A percentile compares a stretch with the other conserved stretches of the same genome.
Evolutionary conservation across 108 stramenopile species (phyloP).

Genomic region (Nitzschia sp.): DNA sequence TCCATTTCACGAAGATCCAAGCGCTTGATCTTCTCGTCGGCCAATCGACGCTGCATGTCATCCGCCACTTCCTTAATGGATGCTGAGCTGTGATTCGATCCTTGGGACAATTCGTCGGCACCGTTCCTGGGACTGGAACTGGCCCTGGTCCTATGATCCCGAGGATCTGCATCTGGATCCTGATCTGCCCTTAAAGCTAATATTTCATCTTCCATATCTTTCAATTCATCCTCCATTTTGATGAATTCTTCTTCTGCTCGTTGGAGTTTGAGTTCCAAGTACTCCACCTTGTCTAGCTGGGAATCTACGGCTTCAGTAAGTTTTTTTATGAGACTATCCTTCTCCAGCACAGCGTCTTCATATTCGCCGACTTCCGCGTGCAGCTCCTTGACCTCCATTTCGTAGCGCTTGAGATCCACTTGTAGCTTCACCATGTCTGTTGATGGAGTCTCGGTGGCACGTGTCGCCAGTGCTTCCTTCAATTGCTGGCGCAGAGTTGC

Average conservation of each 20-base stretch:
- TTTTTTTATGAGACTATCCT: slow-evolving; percentile 47
- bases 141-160: neutral
- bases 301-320: slow-evolving; percentile 40
- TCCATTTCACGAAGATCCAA: slow-evolving; percentile 13
- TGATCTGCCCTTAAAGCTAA: neutral
- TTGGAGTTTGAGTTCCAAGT: slow-evolving; percentile 40
- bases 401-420: slow-evolving; percentile 13
- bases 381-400: slow-evolving; percentile 38
- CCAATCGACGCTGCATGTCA: slow-evolving; percentile 13
- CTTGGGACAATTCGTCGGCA: neutral
- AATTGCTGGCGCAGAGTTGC: slow-evolving; percentile 24
- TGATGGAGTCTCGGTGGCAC: neutral
- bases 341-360: slow-evolving; percentile 45
- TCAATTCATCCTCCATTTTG: slow-evolving; percentile 53
- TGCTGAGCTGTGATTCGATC: neutral
- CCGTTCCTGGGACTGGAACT: neutral
- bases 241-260: slow-evolving; percentile 42
- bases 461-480: slow-evolving; percentile 2
- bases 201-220: slow-evolving; percentile 42
- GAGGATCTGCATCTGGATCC: neutral
- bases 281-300: slow-evolving; percentile 45
- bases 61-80: slow-evolving; percentile 10
- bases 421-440: slow-evolving; percentile 10
- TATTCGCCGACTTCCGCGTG: slow-evolving; percentile 48
- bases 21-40: slow-evolving; percentile 8